Evolutionary conservation across 2,329 filamentous ascomycete genomes (phyloP).

Genomic region (Nemania diffusa): DNA sequence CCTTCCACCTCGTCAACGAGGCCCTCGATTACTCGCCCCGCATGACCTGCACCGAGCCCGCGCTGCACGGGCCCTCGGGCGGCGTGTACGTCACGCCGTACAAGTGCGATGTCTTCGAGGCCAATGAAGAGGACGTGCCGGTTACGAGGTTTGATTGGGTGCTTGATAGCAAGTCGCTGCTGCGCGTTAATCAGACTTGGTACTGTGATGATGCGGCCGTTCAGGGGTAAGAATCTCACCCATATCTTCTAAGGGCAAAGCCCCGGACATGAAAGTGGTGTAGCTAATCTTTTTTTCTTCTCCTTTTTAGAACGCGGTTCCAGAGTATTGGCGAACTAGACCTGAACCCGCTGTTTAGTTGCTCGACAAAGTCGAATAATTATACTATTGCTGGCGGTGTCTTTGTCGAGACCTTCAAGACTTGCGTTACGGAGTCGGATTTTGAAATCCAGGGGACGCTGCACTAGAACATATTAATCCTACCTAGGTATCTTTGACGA

Average conservation of each 20-base stretch:
- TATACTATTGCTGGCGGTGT: neutral
- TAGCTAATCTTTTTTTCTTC: constrained; percentile 9
- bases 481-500: neutral
- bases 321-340: constrained; percentile 25
- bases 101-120: constrained; percentile 20
- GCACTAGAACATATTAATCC: neutral
- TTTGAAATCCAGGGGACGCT: constrained; percentile 23
- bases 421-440: constrained; percentile 2
- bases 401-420: constrained; percentile 14
- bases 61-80: constrained; percentile 16
- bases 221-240: constrained; percentile 3
- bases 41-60: constrained; percentile 14
- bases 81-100: constrained; percentile 21
- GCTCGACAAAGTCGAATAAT: neutral
- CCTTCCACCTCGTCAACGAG: constrained; percentile 15
- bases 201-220: constrained; percentile 14
- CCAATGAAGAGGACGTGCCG: constrained; percentile 21
- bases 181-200: constrained; percentile 27
- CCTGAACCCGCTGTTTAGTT: constrained; percentile 7
- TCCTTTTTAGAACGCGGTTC: constrained; percentile 17
- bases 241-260: no score
- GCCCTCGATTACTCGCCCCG: constrained; percentile 26
- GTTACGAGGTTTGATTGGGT: constrained; percentile 26
- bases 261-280: neutral
- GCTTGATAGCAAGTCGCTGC: constrained; percentile 1